Evolutionary conservation across 495 filamentous ascomycete genomes (phyloP), one percentile per base, ranked within the genome.

Genomic region (Penicillium verhagenii): DNA sequence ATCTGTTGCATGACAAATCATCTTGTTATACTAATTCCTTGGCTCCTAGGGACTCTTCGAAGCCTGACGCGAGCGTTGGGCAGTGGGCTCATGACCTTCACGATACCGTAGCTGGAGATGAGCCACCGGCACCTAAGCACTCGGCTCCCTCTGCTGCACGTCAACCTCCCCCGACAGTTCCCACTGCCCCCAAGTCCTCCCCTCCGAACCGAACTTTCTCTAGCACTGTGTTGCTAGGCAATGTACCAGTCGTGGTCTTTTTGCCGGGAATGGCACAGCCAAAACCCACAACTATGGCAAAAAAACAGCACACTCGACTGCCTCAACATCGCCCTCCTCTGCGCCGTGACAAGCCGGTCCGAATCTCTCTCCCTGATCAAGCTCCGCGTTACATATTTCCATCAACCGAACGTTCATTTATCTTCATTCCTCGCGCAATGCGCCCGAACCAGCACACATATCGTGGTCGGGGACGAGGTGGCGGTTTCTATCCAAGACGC

Each of bases 21-120:
- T 29, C 33, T 10, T 19, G 18, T 44, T 1, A 60, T 53, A 43
- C 60, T 71, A 54, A 72, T 4, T 7, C 14, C 5, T n/a, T 18
- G 4, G 9, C 52, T 10, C 31, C 82, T 65, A 91, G 94, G 57
- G 81, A 89, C 53, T 82, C 87, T 54, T 76, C 82, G 39, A 88
- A 86, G 50, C 80, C 88, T 21, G 88, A 89, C 56, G 85, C 86
- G 25, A 94, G 92, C 65, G 86, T 87, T 69, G 82, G 86, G 11
- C 87, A 82, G 29, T 98, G 94, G 94, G 79, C 88, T 52, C 94
- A 98, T 66, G 94, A 98, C 73, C 89, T 98, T 73, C 94, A 98
- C 71, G 92, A 97, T 46, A 84, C 84, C 16, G 84, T 93, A 33
- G 79, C 81, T 50, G 72, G 71, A 50, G 70, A 68, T 57, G 75